A percentile compares a stretch with the other conserved stretches of the same genome.
These are phyloP conservation scores for Nepenthes alata DNA, from an alignment of 179 eudicot genomes.

Conservation along the genomic window DNA sequence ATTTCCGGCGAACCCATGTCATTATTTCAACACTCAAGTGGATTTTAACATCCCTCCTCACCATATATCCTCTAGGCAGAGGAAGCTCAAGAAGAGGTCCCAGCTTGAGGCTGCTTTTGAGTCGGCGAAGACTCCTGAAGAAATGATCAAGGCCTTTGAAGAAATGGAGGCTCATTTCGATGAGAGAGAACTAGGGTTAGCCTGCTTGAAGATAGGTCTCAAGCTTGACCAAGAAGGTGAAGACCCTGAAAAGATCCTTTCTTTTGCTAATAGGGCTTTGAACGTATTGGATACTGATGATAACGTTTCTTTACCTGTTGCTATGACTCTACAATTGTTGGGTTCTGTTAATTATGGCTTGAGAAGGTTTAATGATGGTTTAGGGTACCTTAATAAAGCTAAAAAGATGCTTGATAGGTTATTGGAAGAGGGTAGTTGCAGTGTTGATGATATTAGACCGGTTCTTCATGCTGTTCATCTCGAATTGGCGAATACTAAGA, in stretches of 20 bases:
- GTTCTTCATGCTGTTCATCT: slow-evolving; percentile 68
- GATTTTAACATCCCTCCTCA: slow-evolving; percentile 13
- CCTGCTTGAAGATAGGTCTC: slow-evolving; percentile 65
- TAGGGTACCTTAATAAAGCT: slow-evolving; percentile 75
- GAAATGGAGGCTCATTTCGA: slow-evolving; percentile 49
- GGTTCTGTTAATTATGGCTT: slow-evolving; percentile 56
- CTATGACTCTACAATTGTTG: slow-evolving; percentile 76
- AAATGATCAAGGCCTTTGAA: slow-evolving; percentile 55
- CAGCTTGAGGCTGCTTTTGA: slow-evolving; percentile 60
- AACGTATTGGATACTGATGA: slow-evolving; percentile 32
- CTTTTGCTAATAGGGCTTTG: slow-evolving; percentile 71
- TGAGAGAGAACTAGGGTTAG: slow-evolving; percentile 66
- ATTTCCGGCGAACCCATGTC: slow-evolving; percentile 20
- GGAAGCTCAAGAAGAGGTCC: slow-evolving; percentile 40
- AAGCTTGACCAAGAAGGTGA: slow-evolving; percentile 80
- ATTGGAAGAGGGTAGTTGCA: slow-evolving; percentile 29
- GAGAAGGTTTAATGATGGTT: slow-evolving; percentile 65
- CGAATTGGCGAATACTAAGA: slow-evolving; percentile 66
- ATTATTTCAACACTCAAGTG: slow-evolving; percentile 35
- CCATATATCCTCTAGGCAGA: slow-evolving; percentile 47
- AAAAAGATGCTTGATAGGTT: slow-evolving; percentile 43
- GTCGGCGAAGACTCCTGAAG: slow-evolving; percentile 47
- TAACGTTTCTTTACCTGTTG: slow-evolving; percentile 42
- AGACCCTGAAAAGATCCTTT: slow-evolving; percentile 47
- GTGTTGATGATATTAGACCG: slow-evolving; percentile 36